A percentile compares a stretch with the other conserved stretches of the same genome.
Conservation (phyloP, 306 rosid species). For the Glycyrrhiza uralensis region DNA sequence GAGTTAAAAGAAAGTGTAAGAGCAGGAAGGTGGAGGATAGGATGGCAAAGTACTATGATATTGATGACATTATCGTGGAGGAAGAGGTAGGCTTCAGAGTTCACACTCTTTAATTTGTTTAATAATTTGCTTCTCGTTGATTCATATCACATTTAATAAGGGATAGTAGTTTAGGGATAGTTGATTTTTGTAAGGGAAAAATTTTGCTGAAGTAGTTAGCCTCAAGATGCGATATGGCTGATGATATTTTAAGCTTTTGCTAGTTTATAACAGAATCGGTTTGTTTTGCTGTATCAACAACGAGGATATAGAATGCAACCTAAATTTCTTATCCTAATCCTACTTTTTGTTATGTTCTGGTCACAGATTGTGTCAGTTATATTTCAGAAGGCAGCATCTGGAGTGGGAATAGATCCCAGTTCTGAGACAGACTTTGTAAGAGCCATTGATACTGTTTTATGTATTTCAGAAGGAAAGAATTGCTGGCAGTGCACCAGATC, state of each 20-base stretch:
- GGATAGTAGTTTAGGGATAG: not conserved
- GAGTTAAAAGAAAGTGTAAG: slow-evolving; percentile 27
- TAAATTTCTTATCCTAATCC: slow-evolving; percentile 12
- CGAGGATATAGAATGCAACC: slow-evolving; percentile 3
- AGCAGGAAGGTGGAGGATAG: slow-evolving; percentile 17
- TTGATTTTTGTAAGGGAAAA: not conserved
- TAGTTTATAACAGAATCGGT: not conserved
- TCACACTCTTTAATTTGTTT: not conserved
- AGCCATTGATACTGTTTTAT: slow-evolving; percentile 3
- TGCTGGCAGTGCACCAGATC: not conserved
- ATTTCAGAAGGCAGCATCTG: slow-evolving; percentile 77
- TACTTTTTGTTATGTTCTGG: slow-evolving; percentile 12
- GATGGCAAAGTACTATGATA: slow-evolving; percentile 80
- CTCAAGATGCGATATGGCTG: not conserved
- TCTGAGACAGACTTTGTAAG: slow-evolving; percentile 72
- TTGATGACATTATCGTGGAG: slow-evolving; percentile 75
- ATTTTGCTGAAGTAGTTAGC: not conserved
- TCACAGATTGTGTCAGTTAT: slow-evolving; percentile 60
- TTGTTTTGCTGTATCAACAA: not conserved
- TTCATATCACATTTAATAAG: slow-evolving; percentile 5
- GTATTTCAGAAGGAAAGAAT: slow-evolving; percentile 20
- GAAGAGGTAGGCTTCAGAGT: slow-evolving; percentile 63
- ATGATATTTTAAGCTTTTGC: not conserved
- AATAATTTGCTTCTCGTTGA: not conserved
- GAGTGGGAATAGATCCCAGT: slow-evolving; percentile 88